Evolutionary conservation across 2,329 filamentous ascomycete species (phyloP).

Genomic region (Sclerotinia nivalis): DNA sequence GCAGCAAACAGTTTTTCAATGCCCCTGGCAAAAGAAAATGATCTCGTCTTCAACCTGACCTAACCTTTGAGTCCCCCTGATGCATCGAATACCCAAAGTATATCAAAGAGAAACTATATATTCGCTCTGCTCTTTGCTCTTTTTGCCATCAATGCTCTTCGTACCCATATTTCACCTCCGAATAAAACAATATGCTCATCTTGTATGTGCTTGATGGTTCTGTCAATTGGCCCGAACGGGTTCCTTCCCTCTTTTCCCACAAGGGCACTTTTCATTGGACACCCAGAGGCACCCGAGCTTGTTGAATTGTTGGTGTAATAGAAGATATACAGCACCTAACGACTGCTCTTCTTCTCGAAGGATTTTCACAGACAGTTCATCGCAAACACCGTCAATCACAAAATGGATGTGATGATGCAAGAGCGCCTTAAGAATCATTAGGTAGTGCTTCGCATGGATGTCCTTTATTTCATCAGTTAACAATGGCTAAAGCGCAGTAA

Average conservation of each 20-base stretch:
- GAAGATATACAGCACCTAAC: neutral
- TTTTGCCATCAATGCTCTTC: no score
- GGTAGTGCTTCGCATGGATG: neutral
- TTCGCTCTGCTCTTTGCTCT: no score
- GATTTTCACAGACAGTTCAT: neutral
- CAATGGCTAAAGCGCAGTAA: neutral
- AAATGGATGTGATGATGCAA: neutral
- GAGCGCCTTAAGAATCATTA: neutral
- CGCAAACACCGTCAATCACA: neutral
- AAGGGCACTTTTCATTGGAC: neutral
- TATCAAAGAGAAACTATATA: neutral
- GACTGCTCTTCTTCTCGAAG: neutral
- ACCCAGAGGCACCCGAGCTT: neutral
- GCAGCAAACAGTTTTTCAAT: no score
- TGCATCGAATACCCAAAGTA: no score
- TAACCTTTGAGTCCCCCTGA: neutral
- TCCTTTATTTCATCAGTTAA: neutral
- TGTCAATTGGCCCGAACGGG: rapidly evolving
- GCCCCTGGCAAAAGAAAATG: neutral
- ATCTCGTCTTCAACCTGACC: neutral
- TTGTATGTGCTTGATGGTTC: no score
- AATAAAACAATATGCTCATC: no score
- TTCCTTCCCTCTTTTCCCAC: no score
- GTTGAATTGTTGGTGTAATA: no score
- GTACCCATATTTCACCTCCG: no score